phyloP scores from a whole-genome alignment of 169 alveolate genomes.

The Ichthyophthirius multifiliis region DNA sequence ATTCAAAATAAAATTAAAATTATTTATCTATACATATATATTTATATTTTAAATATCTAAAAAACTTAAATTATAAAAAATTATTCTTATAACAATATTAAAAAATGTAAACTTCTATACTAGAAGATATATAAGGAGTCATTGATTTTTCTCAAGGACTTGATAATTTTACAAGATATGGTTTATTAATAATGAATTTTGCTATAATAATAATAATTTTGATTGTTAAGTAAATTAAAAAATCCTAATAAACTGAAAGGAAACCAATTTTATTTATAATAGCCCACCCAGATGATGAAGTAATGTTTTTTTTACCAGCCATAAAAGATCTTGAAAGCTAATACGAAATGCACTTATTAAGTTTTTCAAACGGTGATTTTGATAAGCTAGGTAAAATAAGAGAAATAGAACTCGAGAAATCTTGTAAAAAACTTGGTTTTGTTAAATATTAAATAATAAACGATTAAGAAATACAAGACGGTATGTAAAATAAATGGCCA shows the following conservation, averaged over 20 bases:
- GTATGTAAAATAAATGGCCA: slow-evolving; percentile 48
- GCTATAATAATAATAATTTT: slow-evolving; percentile 20
- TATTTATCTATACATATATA: no score
- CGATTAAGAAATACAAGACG: slow-evolving; percentile 62
- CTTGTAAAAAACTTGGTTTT: slow-evolving; percentile 44
- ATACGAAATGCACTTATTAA: slow-evolving; percentile 54
- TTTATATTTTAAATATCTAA: no score
- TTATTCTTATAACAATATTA: no score
- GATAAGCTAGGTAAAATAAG: slow-evolving; percentile 72
- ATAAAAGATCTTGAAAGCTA: slow-evolving; percentile 46
- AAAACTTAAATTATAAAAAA: no score
- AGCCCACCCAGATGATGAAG: slow-evolving; percentile 95
- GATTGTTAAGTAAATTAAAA: not conserved
- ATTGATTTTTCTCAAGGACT: slow-evolving; percentile 16
- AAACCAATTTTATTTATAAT: slow-evolving; percentile 65
- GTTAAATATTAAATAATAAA: slow-evolving; percentile 43
- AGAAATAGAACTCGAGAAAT: slow-evolving; percentile 69
- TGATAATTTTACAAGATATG: slow-evolving; percentile 24
- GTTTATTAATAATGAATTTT: slow-evolving; percentile 23
- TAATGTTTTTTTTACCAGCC: slow-evolving; percentile 92
- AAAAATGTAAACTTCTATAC: no score
- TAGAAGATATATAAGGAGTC: not conserved
- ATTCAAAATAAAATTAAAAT: no score
- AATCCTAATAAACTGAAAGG: not conserved
- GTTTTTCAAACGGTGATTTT: slow-evolving; percentile 76